A percentile compares a stretch with the other conserved stretches of the same genome.
These are phyloP conservation scores for Neurospora africana DNA, from an alignment of 495 filamentous ascomycete species.

Conservation along the genomic window DNA sequence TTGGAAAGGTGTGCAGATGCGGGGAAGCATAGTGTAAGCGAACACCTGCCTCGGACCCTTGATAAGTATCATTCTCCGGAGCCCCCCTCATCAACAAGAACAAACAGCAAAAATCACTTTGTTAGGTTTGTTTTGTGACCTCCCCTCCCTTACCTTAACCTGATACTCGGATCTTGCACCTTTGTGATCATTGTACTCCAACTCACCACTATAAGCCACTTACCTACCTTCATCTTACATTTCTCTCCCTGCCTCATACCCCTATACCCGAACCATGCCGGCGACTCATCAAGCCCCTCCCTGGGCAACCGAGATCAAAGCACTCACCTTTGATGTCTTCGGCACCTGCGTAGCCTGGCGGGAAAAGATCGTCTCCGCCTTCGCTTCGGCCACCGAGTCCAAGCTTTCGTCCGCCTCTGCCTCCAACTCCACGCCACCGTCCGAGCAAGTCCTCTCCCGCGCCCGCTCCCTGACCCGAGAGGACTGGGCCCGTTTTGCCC, in stretches of 20 bases:
- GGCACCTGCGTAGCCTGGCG: slow-evolving; percentile 73
- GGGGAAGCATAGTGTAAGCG: not conserved
- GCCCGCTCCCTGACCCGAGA: slow-evolving; percentile 39
- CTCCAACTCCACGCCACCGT: slow-evolving; percentile 25
- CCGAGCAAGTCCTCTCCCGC: slow-evolving; percentile 10
- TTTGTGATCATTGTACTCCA: not conserved
- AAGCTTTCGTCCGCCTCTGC: slow-evolving; percentile 32
- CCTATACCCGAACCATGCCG: not conserved
- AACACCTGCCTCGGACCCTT: not conserved
- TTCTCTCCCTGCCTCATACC: not conserved
- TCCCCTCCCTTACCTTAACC: not conserved
- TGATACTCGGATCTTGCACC: not conserved
- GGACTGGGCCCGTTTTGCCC: slow-evolving; percentile 53
- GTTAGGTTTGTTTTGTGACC: not conserved
- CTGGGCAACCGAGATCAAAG: slow-evolving; percentile 22
- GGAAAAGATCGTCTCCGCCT: slow-evolving; percentile 42
- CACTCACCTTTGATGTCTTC: slow-evolving; percentile 54
- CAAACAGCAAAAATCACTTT: not conserved
- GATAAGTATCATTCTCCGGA: not conserved
- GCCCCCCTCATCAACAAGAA: too few relatives aligned
- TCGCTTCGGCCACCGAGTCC: slow-evolving; percentile 38
- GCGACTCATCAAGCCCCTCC: not conserved
- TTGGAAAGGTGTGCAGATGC: not conserved
- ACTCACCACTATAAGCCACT: not conserved
- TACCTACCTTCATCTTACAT: not conserved